Base-by-base conservation (phyloP, 441 rosid species). In the Croton laevigatus region DNA sequence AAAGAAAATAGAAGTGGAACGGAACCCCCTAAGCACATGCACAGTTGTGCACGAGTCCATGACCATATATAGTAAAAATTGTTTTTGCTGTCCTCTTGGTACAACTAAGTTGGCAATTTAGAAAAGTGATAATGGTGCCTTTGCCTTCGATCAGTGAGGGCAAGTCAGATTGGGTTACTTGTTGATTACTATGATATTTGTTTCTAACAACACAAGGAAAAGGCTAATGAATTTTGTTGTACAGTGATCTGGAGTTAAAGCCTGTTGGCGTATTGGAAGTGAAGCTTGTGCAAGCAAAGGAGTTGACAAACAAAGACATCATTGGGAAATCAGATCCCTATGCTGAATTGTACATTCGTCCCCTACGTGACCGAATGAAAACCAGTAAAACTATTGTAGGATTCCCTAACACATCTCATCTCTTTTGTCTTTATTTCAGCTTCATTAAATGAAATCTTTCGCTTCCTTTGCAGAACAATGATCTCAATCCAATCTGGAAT, bases 281-380 rank as follows among this genome's bases (percentile, higher is more conserved):
- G 85, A 96, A 93, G 81, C 90, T 96, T 74, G 93, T 96, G 76
- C 98, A 96, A 85, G 99, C 96, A 70, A 96, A 87, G 75, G 90
- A 85, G 14, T 83, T 96, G 74, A 75, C 92, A 57, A 91, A 91
- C 78, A 93, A 96, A 84, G 98, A 96, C 74, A 63, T 96, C 7
- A 84, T 96, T 52, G 98, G 98, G 66, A 96, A 96, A 81, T 96
- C 99, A 13, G 99, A 96, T 81, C 99, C 99, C n/a, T 96, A 75
- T 78, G 97, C 93, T 60, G 87, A 82, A 64, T 20, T 93, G 52
- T 91, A 77, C 52, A 76, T 96, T 66, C 94, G 98, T 61, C 98
- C 98, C 19, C 74, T 93, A 65, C 91, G 89, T 64, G 89, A 83
- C 71, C 85, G 81, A 82, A 93, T 75, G 62, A 85, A 87, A 77